Percentiles rank a stretch among this genome's conserved stretches.
Evolutionary conservation across 495 filamentous ascomycete species (phyloP).

Genomic region (Aspergillus conjunctus): DNA sequence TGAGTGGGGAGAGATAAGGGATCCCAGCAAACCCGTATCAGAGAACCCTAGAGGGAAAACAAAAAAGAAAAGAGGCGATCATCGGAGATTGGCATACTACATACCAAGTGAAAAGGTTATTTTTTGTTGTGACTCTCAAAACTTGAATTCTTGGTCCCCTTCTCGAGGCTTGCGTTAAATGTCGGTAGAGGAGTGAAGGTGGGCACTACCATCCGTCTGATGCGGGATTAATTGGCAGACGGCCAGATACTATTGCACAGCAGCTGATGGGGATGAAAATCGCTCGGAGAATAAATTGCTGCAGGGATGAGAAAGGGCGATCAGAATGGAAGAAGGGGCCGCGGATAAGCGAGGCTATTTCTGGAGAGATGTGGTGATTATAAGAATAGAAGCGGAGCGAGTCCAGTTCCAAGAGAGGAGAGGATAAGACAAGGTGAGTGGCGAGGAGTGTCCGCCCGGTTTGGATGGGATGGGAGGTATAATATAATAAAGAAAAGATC

Average conservation of each 20-base stretch:
- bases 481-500: slow-evolving; percentile 16
- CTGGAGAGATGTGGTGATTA: neutral
- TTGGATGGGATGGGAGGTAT: neutral
- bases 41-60: slow-evolving; percentile 9
- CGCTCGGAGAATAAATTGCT: slow-evolving; percentile 22
- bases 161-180: neutral
- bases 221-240: slow-evolving; percentile 26
- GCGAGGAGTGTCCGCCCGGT: neutral
- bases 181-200: neutral
- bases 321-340: neutral
- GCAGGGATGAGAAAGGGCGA: slow-evolving; percentile 18
- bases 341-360: neutral
- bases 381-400: slow-evolving; percentile 9
- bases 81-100: slow-evolving; percentile 8
- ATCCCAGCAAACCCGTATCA: neutral
- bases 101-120: slow-evolving; percentile 9
- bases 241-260: slow-evolving; percentile 6
- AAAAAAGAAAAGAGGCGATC: slow-evolving; percentile 9
- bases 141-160: neutral
- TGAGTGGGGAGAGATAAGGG: slow-evolving; percentile 41
- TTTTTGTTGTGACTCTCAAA: slow-evolving; percentile 6
- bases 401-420: neutral
- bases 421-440: slow-evolving; percentile 4
- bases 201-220: slow-evolving; percentile 1
- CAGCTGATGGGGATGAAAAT: slow-evolving; percentile 16